Percentiles rank a stretch among this genome's conserved stretches.
Conservation (phyloP, 177 flowering plant species). For the Telopea speciosissima region DNA sequence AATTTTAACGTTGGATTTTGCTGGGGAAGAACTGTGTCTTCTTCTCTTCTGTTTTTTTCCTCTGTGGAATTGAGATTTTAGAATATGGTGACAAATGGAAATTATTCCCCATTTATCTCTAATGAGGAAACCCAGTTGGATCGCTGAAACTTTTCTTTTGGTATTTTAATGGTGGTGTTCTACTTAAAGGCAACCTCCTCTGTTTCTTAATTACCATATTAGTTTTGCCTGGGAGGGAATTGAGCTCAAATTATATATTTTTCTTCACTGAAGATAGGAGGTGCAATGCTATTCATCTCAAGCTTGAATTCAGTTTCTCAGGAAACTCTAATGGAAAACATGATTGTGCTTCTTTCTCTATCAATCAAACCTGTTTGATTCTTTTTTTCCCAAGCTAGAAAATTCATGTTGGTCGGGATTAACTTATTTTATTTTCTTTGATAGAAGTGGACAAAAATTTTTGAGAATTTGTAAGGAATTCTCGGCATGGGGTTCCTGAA, state of each 20-base stretch:
- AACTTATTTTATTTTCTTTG: no score
- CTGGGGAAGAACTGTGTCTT: no score
- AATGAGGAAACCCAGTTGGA: no score
- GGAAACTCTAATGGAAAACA: neutral
- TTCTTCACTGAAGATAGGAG: neutral
- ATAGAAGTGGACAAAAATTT: neutral
- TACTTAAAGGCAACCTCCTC: neutral
- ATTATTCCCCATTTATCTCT: no score
- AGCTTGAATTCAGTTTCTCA: neutral
- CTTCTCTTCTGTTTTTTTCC: no score
- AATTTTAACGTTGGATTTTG: no score
- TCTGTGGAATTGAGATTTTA: neutral
- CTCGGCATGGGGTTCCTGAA: slow-evolving; percentile 39
- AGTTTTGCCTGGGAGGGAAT: neutral
- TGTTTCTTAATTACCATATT: neutral
- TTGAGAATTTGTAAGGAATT: neutral
- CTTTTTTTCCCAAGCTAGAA: no score
- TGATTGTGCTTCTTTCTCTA: neutral
- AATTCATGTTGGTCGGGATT: no score
- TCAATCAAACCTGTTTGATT: no score
- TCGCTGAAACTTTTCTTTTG: no score
- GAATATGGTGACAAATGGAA: no score
- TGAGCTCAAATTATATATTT: neutral
- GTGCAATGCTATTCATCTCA: neutral
- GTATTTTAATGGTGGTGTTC: no score